These are phyloP conservation scores for Flaveria robusta DNA, from an alignment of 129 eudicot species.

Conservation along the genomic window DNA sequence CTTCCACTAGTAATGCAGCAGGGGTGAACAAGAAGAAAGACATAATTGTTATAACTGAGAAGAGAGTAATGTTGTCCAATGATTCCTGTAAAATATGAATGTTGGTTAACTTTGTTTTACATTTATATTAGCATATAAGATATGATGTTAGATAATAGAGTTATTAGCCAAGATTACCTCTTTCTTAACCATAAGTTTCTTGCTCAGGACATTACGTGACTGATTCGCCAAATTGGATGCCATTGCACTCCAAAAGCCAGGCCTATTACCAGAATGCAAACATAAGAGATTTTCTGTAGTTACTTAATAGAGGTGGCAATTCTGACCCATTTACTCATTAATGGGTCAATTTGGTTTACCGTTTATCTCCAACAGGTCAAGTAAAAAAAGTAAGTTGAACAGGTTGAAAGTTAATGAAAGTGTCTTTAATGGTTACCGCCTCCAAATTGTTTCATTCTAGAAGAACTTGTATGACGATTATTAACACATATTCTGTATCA, in stretches of 20 bases:
- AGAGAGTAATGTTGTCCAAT: constrained; percentile 92
- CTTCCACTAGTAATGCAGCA: constrained; percentile 66
- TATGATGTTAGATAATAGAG: constrained; percentile 2
- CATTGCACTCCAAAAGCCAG: constrained; percentile 99
- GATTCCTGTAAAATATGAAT: constrained; percentile 59
- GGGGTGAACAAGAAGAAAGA: constrained; percentile 82
- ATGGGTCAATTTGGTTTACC: neutral
- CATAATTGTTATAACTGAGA: constrained; percentile 93
- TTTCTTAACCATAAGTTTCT: constrained; percentile 92
- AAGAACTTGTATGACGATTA: too few relatives aligned
- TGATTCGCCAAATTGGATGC: constrained; percentile 95
- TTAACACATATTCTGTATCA: too few relatives aligned
- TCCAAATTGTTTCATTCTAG: neutral
- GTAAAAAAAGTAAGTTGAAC: neutral
- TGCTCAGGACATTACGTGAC: constrained; percentile 94
- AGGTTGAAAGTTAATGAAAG: neutral
- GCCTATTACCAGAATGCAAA: constrained; percentile 47
- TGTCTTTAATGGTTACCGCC: neutral
- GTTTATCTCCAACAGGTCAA: neutral
- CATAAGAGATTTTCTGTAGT: neutral
- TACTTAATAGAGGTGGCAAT: neutral
- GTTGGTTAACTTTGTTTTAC: neutral
- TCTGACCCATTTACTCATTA: neutral
- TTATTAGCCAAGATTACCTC: constrained; percentile 34
- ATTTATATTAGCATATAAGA: neutral